Base-by-base conservation (phyloP, 208 protist species). In the Trypanosoma scelopori region DNA sequence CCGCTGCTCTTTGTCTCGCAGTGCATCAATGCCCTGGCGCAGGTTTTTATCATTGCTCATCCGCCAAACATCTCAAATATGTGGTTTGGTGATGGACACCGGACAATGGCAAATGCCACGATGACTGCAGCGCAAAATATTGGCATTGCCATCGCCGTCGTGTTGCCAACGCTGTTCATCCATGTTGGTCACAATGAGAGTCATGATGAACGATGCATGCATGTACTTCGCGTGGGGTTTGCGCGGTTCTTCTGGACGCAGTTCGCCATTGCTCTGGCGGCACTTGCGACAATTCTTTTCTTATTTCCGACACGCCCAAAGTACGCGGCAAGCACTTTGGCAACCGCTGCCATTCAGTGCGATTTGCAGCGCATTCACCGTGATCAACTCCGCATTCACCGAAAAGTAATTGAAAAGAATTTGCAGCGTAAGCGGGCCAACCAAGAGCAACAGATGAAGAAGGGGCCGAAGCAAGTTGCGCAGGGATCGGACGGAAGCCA, bases 91-190 rank as follows among this genome's bases (percentile, higher is more conserved):
- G 47, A 52, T 50, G 35, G 35, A 5, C 25, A 63, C 11, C 9
- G 57, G 3, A 63, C 57, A 23, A 28, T 30, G 35, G 57, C 57
- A 1, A 63, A 50, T 32, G 57, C 57, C 9, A 41, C 47, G 5
- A 63, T 63, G 57, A 63, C 57, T 41, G 47, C 43, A 22, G 57
- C 57, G 7, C 57, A 53, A 42, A 63, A 63, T 39, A 16, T 63
- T 50, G 57, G 57, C n/a, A 50, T 63, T 25, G 57, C 57, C n/a
- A 39, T 63, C n/a, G 57, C 37, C 18, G 47, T 63, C 18, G 46
- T 63, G 28, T 30, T 63, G 37, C 57, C 57, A 49, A 63, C 57
- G 13, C 32, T 63, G 3, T 63, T 63, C n/a, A 25, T 63, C 6
- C 4, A 25, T 49, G 4, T 25, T 20, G 25, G 28, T 37, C 12